These are phyloP conservation scores for Gnomoniopsis sp. DNA, from an alignment of 2,329 filamentous ascomycete species.

Conservation along the genomic window DNA sequence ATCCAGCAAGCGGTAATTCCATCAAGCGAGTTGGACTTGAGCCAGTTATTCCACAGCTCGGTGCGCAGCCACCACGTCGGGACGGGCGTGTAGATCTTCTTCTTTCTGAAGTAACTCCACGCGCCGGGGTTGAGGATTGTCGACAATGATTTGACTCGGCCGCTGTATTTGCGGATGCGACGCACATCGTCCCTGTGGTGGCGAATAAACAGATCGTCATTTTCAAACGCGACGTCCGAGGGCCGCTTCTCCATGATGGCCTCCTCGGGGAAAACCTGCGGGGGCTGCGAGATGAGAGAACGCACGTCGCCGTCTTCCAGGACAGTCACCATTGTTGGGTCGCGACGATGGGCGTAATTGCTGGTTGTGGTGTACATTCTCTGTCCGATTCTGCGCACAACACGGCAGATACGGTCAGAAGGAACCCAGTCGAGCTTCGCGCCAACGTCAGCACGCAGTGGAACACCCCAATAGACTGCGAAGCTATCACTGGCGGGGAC, in stretches of 20 bases:
- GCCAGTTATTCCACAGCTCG: conserved; percentile 48
- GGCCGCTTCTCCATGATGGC: conserved; percentile 27
- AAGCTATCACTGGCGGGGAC: conserved; percentile 23
- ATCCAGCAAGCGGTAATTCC: conserved; percentile 47
- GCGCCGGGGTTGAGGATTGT: conserved; percentile 24
- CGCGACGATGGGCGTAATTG: conserved; percentile 34
- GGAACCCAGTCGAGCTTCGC: conserved; percentile 31
- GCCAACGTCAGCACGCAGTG: conserved; percentile 23
- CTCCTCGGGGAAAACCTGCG: conserved; percentile 28
- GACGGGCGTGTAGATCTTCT: conserved; percentile 30
- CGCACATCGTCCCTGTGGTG: conserved; percentile 27
- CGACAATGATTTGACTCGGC: conserved; percentile 19
- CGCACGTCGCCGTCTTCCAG: conserved; percentile 23
- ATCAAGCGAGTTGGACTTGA: conserved; percentile 41
- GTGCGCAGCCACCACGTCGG: conserved; percentile 47
- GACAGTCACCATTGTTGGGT: conserved; percentile 31
- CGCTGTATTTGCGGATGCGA: conserved; percentile 23
- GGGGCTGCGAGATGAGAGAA: conserved; percentile 23
- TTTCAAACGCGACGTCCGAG: conserved; percentile 28
- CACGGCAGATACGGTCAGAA: conserved; percentile 31
- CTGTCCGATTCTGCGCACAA: conserved; percentile 27
- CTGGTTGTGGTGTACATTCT: conserved; percentile 29
- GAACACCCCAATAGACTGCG: conserved; percentile 34
- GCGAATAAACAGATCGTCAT: conserved; percentile 33
- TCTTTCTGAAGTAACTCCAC: conserved; percentile 23